These are phyloP conservation scores for Symbiodinium pilosum DNA, from an alignment of 73 alveolate genomes.

Conservation along the genomic window DNA sequence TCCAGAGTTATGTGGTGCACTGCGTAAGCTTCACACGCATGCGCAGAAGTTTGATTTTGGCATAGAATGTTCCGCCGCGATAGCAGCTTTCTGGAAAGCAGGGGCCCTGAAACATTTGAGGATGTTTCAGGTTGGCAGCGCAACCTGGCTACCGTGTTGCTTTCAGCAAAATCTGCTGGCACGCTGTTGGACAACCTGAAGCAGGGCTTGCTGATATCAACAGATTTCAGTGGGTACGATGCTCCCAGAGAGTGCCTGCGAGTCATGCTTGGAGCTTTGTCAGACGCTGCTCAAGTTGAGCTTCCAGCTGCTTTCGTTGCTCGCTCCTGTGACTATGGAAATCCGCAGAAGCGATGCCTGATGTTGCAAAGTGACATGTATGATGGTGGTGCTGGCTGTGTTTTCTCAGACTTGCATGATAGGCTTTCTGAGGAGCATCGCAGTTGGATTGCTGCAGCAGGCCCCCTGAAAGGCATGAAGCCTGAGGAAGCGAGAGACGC, in stretches of 20 bases:
- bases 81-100: background rate
- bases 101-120: background rate
- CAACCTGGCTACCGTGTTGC: background rate
- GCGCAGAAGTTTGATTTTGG: background rate
- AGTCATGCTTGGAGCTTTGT: background rate
- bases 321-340: background rate
- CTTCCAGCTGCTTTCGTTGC: background rate
- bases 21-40: background rate
- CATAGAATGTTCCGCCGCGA: background rate
- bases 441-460: background rate
- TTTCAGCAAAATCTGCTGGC: background rate
- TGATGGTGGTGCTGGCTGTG: background rate
- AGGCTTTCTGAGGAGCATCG: background rate
- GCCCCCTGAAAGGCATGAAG: background rate
- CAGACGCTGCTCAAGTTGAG: background rate
- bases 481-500: background rate
- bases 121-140: background rate
- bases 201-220: background rate
- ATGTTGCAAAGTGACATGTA: background rate
- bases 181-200: background rate
- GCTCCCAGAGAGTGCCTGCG: constrained; percentile 33
- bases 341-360: background rate
- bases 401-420: background rate
- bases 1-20: background rate
- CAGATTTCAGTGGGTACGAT: constrained; percentile 20